Percentiles rank a stretch among this genome's conserved stretches.
These are phyloP conservation scores for Gloeophyllum trabeum DNA, from an alignment of 768 basidiomycete genomes.

Conservation along the genomic window DNA sequence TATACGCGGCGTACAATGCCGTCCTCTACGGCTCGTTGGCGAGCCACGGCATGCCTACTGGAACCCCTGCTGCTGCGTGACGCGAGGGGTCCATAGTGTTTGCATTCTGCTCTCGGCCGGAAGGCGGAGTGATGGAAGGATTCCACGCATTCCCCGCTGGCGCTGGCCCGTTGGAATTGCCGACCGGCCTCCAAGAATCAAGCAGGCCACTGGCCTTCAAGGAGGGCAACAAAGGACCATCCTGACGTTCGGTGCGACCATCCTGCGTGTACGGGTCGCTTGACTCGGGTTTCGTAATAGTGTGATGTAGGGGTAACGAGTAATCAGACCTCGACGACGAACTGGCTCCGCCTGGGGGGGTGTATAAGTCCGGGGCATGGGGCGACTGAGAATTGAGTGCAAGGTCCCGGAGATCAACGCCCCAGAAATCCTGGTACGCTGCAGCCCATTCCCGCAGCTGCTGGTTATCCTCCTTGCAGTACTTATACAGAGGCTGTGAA, in stretches of 20 bases:
- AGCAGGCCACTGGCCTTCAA: slow-evolving; percentile 66
- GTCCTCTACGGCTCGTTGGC: slow-evolving; percentile 38
- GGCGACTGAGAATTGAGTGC: not conserved
- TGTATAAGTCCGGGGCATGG: no score
- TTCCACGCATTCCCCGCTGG: no score
- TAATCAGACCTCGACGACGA: no score
- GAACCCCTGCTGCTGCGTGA: slow-evolving; percentile 28
- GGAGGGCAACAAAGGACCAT: slow-evolving; percentile 35
- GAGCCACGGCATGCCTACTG: slow-evolving; percentile 60
- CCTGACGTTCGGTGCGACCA: not conserved
- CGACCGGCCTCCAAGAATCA: slow-evolving; percentile 31
- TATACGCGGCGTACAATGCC: slow-evolving; percentile 7
- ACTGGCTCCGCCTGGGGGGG: no score
- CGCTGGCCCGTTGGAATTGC: slow-evolving; percentile 1
- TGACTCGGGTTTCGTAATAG: no score
- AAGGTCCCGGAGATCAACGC: slow-evolving; percentile 33
- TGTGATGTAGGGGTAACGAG: no score
- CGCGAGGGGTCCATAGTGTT: slow-evolving; percentile 1
- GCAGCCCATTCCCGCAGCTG: slow-evolving; percentile 45
- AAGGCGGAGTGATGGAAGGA: no score
- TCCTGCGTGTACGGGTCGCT: not conserved
- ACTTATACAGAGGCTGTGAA: slow-evolving; percentile 28
- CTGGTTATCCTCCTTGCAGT: slow-evolving; percentile 55
- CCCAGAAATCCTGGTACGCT: slow-evolving; percentile 59
- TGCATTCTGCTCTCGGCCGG: no score